A percentile compares a stretch with the other conserved stretches of the same genome.
These are phyloP conservation scores for Paramecium octaurelia DNA, from an alignment of 73 alveolate species.

Conservation along the genomic window DNA sequence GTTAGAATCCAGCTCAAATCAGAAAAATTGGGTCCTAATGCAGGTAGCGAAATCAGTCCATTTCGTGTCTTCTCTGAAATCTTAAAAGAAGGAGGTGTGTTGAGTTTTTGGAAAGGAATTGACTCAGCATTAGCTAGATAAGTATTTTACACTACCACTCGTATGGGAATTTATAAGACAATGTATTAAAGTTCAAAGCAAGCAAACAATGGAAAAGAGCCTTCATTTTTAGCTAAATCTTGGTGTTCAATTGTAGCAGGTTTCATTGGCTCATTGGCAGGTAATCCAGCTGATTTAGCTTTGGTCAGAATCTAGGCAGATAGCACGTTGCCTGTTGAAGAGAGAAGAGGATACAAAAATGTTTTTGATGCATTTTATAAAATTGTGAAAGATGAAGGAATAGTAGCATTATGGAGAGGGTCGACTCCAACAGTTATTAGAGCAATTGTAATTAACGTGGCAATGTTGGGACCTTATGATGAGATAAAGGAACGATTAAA, in stretches of 20 bases:
- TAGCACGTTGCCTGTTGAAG: slow-evolving; percentile 75
- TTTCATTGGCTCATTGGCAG: slow-evolving; percentile 86
- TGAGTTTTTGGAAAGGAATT: slow-evolving; percentile 77
- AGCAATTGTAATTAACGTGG: slow-evolving; percentile 89
- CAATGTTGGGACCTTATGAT: slow-evolving; percentile 83
- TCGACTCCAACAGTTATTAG: slow-evolving; percentile 88
- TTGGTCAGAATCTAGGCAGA: slow-evolving; percentile 92
- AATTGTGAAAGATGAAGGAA: slow-evolving; percentile 85
- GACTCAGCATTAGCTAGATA: slow-evolving; percentile 85
- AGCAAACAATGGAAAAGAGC: slow-evolving; percentile 57
- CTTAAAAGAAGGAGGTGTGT: slow-evolving; percentile 72
- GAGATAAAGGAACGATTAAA: slow-evolving; percentile 80
- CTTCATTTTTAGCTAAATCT: slow-evolving; percentile 70
- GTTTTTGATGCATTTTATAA: slow-evolving; percentile 86
- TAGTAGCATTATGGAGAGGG: slow-evolving; percentile 79
- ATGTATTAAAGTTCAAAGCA: slow-evolving; percentile 69
- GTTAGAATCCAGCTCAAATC: slow-evolving; percentile 75
- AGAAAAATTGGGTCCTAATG: slow-evolving; percentile 67
- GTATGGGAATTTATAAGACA: slow-evolving; percentile 82
- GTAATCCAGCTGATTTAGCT: slow-evolving; percentile 96
- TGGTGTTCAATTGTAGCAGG: slow-evolving; percentile 89
- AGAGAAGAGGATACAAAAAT: slow-evolving; percentile 87
- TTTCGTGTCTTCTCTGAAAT: slow-evolving; percentile 74
- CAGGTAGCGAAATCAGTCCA: slow-evolving; percentile 71
- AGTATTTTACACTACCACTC: slow-evolving; percentile 78